Conservation (phyloP, 202 grass and related monocot species). For the Zoysia matrella region DNA sequence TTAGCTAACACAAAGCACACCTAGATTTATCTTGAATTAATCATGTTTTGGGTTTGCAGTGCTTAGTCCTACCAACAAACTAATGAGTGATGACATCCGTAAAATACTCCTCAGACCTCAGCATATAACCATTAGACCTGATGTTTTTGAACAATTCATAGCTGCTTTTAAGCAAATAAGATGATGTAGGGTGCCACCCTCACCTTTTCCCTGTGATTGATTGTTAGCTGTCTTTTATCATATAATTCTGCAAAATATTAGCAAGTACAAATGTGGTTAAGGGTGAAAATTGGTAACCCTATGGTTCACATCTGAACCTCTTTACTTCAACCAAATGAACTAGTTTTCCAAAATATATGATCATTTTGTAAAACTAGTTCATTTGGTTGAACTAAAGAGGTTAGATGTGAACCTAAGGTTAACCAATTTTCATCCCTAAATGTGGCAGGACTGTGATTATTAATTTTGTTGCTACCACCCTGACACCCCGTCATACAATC, state of each 20-base stretch:
- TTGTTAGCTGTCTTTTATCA: neutral
- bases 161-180: neutral
- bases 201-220: neutral
- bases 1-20: neutral
- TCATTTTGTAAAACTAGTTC: no score
- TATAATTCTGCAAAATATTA: constrained; percentile 18
- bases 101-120: neutral
- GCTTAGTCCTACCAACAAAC: neutral
- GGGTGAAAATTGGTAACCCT: no score
- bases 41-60: neutral
- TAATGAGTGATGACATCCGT: neutral
- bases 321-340: no score
- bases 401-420: no score
- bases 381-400: no score
- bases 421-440: neutral
- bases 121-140: neutral
- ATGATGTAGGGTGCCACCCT: neutral
- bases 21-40: neutral
- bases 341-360: no score
- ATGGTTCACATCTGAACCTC: no score
- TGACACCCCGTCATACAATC: neutral
- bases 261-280: neutral
- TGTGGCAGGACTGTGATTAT: neutral
- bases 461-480: constrained; percentile 14
- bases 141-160: constrained; percentile 21